Conservation (phyloP, 2,329 filamentous ascomycete species). For the Emericellopsis cladophorae region DNA sequence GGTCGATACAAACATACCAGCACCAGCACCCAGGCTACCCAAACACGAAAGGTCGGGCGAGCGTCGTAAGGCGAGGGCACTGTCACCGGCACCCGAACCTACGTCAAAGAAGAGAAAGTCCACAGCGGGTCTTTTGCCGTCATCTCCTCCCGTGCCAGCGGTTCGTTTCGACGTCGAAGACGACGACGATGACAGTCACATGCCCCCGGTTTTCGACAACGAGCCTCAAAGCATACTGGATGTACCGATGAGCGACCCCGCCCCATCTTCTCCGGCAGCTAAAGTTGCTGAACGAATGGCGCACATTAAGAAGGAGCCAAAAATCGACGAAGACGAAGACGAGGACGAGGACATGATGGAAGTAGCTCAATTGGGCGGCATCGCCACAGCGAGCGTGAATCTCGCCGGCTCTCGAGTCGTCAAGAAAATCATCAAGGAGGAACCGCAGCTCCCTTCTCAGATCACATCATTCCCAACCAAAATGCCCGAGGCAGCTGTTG, state of each 20-base stretch:
- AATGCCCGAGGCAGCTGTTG: constrained; percentile 46
- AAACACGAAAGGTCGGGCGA: constrained; percentile 60
- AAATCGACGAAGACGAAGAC: constrained; percentile 49
- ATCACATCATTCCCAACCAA: constrained; percentile 65
- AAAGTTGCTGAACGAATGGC: constrained; percentile 65
- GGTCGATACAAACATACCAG: constrained; percentile 63
- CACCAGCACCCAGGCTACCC: constrained; percentile 39
- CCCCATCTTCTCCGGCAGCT: constrained; percentile 75
- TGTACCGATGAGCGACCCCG: constrained; percentile 72
- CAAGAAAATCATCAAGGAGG: constrained; percentile 60
- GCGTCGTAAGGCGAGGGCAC: constrained; percentile 64
- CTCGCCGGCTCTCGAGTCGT: constrained; percentile 62
- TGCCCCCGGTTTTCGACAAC: constrained; percentile 40
- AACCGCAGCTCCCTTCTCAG: constrained; percentile 51
- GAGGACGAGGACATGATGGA: constrained; percentile 81
- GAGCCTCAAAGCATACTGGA: constrained; percentile 31
- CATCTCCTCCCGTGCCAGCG: constrained; percentile 20
- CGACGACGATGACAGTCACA: constrained; percentile 46
- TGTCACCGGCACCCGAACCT: constrained; percentile 58
- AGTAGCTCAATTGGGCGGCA: constrained; percentile 62
- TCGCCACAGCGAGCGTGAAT: constrained; percentile 64
- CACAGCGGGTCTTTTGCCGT: constrained; percentile 33
- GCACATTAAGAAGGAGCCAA: constrained; percentile 32
- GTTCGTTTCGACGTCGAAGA: constrained; percentile 26
- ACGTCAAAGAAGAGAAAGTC: constrained; percentile 44